These are phyloP conservation scores for Coemansia sp. DNA, from an alignment of 192 early-diverging fungal species.

Conservation along the genomic window DNA sequence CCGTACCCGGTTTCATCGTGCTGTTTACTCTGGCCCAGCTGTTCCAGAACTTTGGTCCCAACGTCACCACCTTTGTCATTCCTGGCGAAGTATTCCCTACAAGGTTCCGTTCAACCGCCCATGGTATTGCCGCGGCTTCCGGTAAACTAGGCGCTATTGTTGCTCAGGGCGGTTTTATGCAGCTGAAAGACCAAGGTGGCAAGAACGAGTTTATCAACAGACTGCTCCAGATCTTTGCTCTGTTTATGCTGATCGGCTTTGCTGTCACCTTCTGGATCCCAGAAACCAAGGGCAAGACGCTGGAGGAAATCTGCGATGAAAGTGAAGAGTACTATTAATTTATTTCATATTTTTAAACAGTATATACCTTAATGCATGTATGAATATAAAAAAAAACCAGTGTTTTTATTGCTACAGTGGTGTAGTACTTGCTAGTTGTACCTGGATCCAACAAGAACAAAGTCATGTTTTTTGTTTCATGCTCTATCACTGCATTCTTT, in stretches of 20 bases:
- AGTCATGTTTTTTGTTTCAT: no score
- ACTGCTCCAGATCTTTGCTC: conserved; percentile 70
- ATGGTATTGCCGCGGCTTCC: conserved; percentile 78
- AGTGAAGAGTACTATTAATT: conserved; percentile 42
- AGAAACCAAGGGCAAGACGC: conserved; percentile 53
- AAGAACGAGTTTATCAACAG: conserved; percentile 60
- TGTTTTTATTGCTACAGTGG: background rate
- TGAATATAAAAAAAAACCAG: background rate
- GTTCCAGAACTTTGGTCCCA: conserved; percentile 97
- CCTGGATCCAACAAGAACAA: no score
- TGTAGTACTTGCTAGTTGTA: no score
- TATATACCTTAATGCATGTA: no score
- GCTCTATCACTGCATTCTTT: no score
- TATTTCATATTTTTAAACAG: no score
- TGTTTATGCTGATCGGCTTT: conserved; percentile 77
- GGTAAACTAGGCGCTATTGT: conserved; percentile 80
- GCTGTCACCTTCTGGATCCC: conserved; percentile 50
- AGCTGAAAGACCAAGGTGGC: conserved; percentile 71
- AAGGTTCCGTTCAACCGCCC: conserved; percentile 74
- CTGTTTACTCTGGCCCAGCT: conserved; percentile 68
- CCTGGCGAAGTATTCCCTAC: conserved; percentile 84
- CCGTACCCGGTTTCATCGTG: conserved; percentile 60
- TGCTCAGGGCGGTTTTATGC: conserved; percentile 69
- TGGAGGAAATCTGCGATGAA: conserved; percentile 55
- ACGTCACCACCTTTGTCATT: conserved; percentile 85